A percentile compares a stretch with the other conserved stretches of the same genome.
phyloP scores from a whole-genome alignment of 1,139 yeast species.

The Suhomyces yuchorum region DNA sequence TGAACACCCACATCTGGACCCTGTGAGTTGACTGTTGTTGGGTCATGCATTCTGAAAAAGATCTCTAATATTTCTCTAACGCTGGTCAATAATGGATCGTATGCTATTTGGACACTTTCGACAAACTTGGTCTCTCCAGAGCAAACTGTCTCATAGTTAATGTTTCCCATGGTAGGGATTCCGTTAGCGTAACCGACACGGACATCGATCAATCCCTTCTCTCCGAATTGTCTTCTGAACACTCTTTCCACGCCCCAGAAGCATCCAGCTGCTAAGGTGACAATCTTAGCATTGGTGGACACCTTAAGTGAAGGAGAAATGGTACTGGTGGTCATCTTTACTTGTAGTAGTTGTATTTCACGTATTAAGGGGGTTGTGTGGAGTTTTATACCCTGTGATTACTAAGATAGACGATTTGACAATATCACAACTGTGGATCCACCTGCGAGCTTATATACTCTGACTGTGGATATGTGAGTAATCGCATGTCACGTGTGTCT shows the following conservation, averaged over 20 bases:
- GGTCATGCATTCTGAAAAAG: constrained; percentile 91
- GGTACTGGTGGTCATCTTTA: constrained; percentile 21
- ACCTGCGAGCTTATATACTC: constrained; percentile 1
- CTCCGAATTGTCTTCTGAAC: constrained; percentile 63
- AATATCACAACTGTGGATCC: constrained; percentile 13
- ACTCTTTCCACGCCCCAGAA: constrained; percentile 96
- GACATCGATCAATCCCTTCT: constrained; percentile 69
- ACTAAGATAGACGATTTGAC: constrained; percentile 5
- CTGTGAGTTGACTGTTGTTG: constrained; percentile 61
- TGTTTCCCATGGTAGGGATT: constrained; percentile 40
- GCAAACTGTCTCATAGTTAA: constrained; percentile 80
- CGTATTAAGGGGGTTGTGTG: background rate
- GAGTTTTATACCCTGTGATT: constrained; percentile 4
- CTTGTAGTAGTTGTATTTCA: background rate
- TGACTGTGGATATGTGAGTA: constrained; percentile 6
- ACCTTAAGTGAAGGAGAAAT: constrained; percentile 42
- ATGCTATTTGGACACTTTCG: constrained; percentile 81
- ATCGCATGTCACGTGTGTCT: constrained; percentile 5
- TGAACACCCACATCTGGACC: constrained; percentile 87
- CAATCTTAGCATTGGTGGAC: constrained; percentile 45
- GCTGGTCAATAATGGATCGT: constrained; percentile 65
- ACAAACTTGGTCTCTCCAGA: constrained; percentile 69
- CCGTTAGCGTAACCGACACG: constrained; percentile 95
- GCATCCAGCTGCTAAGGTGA: constrained; percentile 81
- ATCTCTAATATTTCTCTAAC: constrained; percentile 72